phyloP scores from a whole-genome alignment of 129 eudicot species.

The Solidago caesia region DNA sequence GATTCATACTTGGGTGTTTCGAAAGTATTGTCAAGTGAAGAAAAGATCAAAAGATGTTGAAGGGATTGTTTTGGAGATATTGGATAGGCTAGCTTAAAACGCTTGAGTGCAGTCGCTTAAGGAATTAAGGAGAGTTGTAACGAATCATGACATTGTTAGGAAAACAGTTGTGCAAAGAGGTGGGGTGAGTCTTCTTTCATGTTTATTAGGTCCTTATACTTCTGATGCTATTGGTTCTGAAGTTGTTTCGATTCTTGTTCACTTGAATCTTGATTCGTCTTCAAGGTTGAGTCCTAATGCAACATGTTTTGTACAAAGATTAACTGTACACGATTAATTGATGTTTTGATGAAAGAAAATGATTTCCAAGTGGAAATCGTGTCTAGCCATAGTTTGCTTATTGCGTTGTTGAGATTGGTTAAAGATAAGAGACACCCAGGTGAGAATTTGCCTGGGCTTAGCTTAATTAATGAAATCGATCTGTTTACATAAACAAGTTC shows the following conservation, averaged over 20 bases:
- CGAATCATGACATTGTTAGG: conserved; percentile 22
- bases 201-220: conserved; percentile 47
- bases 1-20: conserved; percentile 16
- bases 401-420: conserved; percentile 39
- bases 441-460: conserved; percentile 38
- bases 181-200: conserved; percentile 32
- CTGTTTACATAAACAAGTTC: conserved; percentile 30
- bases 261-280: conserved; percentile 31
- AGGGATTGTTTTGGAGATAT: conserved; percentile 27
- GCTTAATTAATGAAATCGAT: conserved; percentile 32
- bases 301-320: conserved; percentile 50
- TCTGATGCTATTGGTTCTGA: conserved; percentile 52
- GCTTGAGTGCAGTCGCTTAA: conserved; percentile 33
- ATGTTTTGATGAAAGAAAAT: conserved; percentile 35
- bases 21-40: conserved; percentile 22
- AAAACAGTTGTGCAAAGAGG: conserved; percentile 29
- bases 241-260: conserved; percentile 45
- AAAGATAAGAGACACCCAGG: conserved; percentile 35
- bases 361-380: conserved; percentile 38
- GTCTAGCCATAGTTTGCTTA: conserved; percentile 43
- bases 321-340: conserved; percentile 36
- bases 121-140: conserved; percentile 31
- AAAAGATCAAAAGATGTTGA: conserved; percentile 40
- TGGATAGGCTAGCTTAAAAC: conserved; percentile 22
- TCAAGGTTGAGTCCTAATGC: conserved; percentile 28